Percentiles rank a stretch among this genome's conserved stretches.
phyloP scores from a whole-genome alignment of 2,329 filamentous ascomycete genomes.

The Cytospora chrysosperma region DNA sequence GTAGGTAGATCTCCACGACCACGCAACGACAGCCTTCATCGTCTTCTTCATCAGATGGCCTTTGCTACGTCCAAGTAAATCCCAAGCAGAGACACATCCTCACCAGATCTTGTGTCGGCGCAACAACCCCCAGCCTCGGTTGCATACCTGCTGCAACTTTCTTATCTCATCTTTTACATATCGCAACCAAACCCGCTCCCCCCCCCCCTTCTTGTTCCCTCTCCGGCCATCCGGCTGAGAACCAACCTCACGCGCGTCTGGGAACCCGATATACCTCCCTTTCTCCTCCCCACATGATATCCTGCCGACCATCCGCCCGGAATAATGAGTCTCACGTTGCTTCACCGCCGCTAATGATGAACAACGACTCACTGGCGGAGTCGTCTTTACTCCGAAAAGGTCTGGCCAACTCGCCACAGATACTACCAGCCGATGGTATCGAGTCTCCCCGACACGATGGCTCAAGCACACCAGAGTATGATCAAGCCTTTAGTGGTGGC shows the following conservation, averaged over 20 bases:
- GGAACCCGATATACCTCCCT: neutral
- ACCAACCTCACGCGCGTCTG: neutral
- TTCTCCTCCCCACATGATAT: conserved; percentile 15
- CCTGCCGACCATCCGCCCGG: conserved; percentile 8
- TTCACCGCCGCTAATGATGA: conserved; percentile 7
- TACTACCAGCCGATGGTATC: neutral
- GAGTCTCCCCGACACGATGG: neutral
- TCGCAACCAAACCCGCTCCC: neutral
- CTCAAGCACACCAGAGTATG: neutral
- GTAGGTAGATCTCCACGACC: neutral
- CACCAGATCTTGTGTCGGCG: neutral
- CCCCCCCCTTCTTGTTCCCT: too few relatives aligned
- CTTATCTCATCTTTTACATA: neutral
- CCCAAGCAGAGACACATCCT: neutral
- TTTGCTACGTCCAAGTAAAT: neutral
- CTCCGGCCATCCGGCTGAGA: neutral
- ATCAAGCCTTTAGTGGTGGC: neutral
- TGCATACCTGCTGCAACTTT: neutral
- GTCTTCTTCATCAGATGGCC: neutral
- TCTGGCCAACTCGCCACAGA: neutral
- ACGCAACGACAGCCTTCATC: neutral
- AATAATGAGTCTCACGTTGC: conserved; percentile 13
- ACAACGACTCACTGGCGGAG: conserved; percentile 2
- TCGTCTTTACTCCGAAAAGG: neutral
- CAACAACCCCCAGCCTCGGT: neutral